Conservation (phyloP, 805 yeast species). For the Kodamaea jinghongensis region DNA sequence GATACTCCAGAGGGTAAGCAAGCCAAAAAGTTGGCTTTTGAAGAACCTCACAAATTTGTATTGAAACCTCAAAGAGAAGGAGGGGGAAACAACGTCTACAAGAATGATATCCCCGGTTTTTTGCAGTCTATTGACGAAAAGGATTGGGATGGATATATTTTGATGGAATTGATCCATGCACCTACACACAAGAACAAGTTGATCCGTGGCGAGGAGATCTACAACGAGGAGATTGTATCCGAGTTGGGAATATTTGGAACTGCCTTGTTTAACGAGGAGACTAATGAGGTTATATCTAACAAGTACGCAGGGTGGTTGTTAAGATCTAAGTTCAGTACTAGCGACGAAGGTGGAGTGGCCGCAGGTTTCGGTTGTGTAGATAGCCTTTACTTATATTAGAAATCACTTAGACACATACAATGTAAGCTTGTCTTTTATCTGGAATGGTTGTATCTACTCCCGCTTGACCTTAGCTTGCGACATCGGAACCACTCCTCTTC, state of each 20-base stretch:
- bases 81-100: conserved; percentile 94
- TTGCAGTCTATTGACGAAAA: conserved; percentile 55
- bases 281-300: conserved; percentile 58
- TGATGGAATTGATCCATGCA: conserved; percentile 91
- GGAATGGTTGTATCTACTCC: neutral
- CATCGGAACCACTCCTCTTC: neutral
- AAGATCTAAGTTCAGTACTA: conserved; percentile 81
- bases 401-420: neutral
- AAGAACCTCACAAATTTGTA: conserved; percentile 68
- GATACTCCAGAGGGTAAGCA: conserved; percentile 54
- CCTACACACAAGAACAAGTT: conserved; percentile 67
- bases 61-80: conserved; percentile 98
- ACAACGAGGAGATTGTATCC: conserved; percentile 74
- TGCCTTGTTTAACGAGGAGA: conserved; percentile 64
- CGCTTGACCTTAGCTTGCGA: neutral
- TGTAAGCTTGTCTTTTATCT: no score
- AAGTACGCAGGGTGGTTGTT: conserved; percentile 79
- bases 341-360: conserved; percentile 98
- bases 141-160: conserved; percentile 86
- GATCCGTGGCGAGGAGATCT: conserved; percentile 60
- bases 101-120: conserved; percentile 77
- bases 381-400: conserved; percentile 57
- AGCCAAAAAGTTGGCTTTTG: conserved; percentile 68
- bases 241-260: conserved; percentile 93
- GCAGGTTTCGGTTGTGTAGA: conserved; percentile 99